These are phyloP conservation scores for Candolleomyces eurysporus DNA, from an alignment of 768 basidiomycete genomes.

Conservation along the genomic window DNA sequence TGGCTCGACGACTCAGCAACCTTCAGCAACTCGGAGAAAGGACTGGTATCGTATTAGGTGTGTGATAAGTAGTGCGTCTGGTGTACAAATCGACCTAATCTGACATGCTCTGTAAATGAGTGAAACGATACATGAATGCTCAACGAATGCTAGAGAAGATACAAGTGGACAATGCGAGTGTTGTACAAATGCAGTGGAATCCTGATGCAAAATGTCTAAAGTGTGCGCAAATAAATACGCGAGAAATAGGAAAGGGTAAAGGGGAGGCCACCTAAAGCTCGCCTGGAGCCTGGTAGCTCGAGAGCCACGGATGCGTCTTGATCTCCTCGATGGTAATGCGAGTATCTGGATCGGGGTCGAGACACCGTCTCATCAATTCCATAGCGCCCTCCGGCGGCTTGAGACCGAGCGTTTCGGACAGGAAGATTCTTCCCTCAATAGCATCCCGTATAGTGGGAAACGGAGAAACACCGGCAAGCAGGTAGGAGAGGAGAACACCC, in stretches of 20 bases:
- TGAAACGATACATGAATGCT: no score
- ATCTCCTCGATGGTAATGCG: constrained; percentile 84
- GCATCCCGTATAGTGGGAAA: constrained; percentile 87
- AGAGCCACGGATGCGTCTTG: constrained; percentile 80
- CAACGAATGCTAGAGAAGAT: not conserved
- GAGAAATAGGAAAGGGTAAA: not conserved
- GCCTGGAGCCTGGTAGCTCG: not conserved
- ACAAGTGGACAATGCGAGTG: not conserved
- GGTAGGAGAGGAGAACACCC: constrained; percentile 91
- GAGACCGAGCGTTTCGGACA: constrained; percentile 39
- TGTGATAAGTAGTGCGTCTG: not conserved
- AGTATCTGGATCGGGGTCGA: constrained; percentile 79
- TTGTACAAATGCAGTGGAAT: not conserved
- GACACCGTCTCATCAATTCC: constrained; percentile 69
- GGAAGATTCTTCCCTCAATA: constrained; percentile 59
- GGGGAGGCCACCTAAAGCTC: not conserved
- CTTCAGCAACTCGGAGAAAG: not conserved
- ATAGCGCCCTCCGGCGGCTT: constrained; percentile 48
- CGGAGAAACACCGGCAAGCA: constrained; percentile 89
- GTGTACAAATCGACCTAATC: constrained; percentile 1
- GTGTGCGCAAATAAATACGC: constrained; percentile 1
- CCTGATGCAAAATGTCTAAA: not conserved
- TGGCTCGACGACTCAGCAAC: not conserved
- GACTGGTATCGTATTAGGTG: not conserved
- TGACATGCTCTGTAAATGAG: not conserved